phyloP scores from a whole-genome alignment of 306 rosid genomes.

The Inga leiocalycina region DNA sequence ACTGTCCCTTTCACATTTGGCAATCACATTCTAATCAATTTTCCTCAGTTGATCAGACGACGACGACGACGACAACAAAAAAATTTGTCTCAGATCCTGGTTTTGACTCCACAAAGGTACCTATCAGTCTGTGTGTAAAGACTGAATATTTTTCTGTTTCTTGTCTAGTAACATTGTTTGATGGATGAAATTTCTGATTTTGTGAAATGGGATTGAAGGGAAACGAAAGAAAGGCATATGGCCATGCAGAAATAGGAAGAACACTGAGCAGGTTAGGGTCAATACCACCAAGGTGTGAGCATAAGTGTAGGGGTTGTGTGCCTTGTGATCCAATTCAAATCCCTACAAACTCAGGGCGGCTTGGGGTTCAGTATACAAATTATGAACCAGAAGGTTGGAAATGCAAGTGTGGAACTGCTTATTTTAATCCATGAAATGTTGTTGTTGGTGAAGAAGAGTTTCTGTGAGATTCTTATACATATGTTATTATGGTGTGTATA shows the following conservation, averaged over 20 bases:
- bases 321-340: conserved; percentile 21
- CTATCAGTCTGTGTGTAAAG: background rate
- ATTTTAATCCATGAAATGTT: background rate
- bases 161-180: background rate
- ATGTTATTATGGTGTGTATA: background rate
- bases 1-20: conserved; percentile 31
- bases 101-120: background rate
- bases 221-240: conserved; percentile 2
- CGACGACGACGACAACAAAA: background rate
- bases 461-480: background rate
- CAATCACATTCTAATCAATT: background rate
- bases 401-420: conserved; percentile 25
- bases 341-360: background rate
- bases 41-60: conserved; percentile 19
- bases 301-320: conserved; percentile 12
- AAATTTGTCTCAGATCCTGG: background rate
- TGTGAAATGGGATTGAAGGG: conserved; percentile 3
- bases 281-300: conserved; percentile 16
- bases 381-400: conserved; percentile 17
- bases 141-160: background rate
- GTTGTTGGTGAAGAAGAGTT: background rate
- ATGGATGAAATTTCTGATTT: background rate
- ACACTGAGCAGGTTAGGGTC: conserved; percentile 13
- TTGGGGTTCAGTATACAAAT: conserved; percentile 7
- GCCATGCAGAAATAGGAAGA: background rate